Conservation (phyloP, 1,284 basidiomycete genomes). For the Cutaneotrichosporon spelunceum region DNA sequence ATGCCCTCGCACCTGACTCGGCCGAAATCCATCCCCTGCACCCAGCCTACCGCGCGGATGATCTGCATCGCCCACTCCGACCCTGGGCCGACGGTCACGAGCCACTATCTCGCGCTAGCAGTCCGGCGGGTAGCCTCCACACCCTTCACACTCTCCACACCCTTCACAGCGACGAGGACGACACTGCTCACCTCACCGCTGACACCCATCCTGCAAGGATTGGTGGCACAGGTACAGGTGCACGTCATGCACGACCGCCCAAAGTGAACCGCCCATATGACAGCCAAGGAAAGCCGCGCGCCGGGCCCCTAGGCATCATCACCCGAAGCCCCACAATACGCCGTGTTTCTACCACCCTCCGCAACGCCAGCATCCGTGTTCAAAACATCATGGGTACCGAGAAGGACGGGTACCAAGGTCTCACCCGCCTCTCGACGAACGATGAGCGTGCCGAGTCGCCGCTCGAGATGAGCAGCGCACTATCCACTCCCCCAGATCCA, state of each 20-base stretch:
- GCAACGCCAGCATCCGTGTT: conserved; percentile 65
- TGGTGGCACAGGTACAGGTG: neutral
- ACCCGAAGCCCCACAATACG: conserved; percentile 38
- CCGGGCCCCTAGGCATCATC: conserved; percentile 18
- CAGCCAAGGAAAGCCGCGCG: conserved; percentile 25
- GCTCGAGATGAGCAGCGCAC: neutral
- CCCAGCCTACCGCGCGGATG: neutral
- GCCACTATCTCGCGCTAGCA: neutral
- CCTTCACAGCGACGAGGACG: neutral
- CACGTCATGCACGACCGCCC: neutral
- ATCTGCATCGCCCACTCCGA: neutral
- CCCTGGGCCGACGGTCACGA: neutral
- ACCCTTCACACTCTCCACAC: no score
- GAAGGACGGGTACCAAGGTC: conserved; percentile 36
- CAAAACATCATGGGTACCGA: conserved; percentile 61
- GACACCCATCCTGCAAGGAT: neutral
- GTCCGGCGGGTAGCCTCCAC: neutral
- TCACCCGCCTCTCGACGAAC: neutral
- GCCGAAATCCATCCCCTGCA: neutral
- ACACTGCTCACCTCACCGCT: neutral
- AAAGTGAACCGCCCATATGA: conserved; percentile 22
- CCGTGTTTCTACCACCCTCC: conserved; percentile 35
- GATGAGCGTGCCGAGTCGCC: neutral
- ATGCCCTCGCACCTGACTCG: neutral
- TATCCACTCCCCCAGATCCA: neutral